Base-by-base conservation (phyloP, 2,329 filamentous ascomycete species). In the Xylaria sp. region DNA sequence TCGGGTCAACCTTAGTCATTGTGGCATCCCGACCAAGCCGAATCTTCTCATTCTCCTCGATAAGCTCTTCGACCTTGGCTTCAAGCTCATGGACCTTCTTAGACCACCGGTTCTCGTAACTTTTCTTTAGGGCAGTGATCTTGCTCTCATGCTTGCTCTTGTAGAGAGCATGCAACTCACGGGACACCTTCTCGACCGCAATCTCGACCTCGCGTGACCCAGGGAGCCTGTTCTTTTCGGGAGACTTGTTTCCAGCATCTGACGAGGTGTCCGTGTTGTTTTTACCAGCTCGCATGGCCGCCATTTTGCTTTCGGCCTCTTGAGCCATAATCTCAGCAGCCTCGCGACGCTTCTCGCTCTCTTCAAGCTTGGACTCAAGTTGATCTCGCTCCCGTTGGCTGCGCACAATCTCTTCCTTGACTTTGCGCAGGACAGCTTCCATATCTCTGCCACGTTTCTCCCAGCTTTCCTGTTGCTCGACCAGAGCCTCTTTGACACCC, bases 71-170 rank as follows among this genome's bases (percentile, higher is more conserved):
- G 52, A 97, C 85, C 70, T 89, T 90, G 20, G 80, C 79, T 80
- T 97, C 92, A 2, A 97, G 88, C 75, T 95, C 92, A 63, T 88
- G 89, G 66, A 95, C 89, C 77, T 92, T 93, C 85, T 97, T 97
- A 81, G 97, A 94, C 88, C 94, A 96, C 64, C 95, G 90, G 56
- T 88, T 88, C 80, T 98, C 94, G 82, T 98, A 92, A 71, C 88
- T 91, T 82, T 91, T 91, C 83, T 91, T 98, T 72, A 99, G 86
- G 3, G 94, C 95, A 0, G 93, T 89, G 54, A 98, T 95, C 84
- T 99, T 99, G 71, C 91, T 93, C 83, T 98, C 95, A 79, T 99
- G 96, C 83, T 99, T 99, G 78, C 92, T 90, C 83, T 98, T 98
- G 87, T 99, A 99, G 12, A 97, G 86, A 0, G 91, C 87, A 79